Conservation (phyloP, 2,329 filamentous ascomycete genomes). For the Cucurbitaria berberidis region DNA sequence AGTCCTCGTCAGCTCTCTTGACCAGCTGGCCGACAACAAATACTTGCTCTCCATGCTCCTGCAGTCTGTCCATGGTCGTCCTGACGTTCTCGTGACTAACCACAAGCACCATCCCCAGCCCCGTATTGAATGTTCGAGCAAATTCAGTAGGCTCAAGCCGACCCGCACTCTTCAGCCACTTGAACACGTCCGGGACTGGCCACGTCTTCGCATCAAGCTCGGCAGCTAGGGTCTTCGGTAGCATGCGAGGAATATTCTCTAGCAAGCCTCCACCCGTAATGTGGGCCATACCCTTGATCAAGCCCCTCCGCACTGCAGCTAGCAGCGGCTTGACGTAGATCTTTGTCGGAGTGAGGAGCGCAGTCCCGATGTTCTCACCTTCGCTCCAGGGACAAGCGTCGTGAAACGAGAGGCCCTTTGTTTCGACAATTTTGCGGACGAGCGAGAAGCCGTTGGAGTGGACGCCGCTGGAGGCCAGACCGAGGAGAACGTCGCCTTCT, state of each 20-base stretch:
- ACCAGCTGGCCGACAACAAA: constrained; percentile 76
- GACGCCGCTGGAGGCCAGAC: constrained; percentile 81
- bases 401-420: constrained; percentile 72
- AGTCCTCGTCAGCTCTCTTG: constrained; percentile 59
- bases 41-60: constrained; percentile 75
- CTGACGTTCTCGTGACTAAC: constrained; percentile 70
- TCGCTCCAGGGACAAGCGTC: constrained; percentile 78
- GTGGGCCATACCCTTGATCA: constrained; percentile 92
- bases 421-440: constrained; percentile 85
- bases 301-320: constrained; percentile 63
- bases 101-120: constrained; percentile 91
- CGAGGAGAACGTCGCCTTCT: constrained; percentile 83
- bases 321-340: constrained; percentile 91
- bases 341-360: constrained; percentile 84
- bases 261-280: constrained; percentile 93
- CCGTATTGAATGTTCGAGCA: constrained; percentile 92
- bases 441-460: constrained; percentile 98
- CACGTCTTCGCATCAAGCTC: constrained; percentile 80
- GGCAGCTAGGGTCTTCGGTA: constrained; percentile 78
- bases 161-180: constrained; percentile 79
- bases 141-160: constrained; percentile 80
- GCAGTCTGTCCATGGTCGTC: constrained; percentile 65
- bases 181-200: constrained; percentile 79
- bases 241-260: constrained; percentile 94
- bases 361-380: constrained; percentile 69